A percentile compares a stretch with the other conserved stretches of the same genome.
Evolutionary conservation across 1,139 yeast genomes (phyloP).

Genomic region (Taphrina deformans): DNA sequence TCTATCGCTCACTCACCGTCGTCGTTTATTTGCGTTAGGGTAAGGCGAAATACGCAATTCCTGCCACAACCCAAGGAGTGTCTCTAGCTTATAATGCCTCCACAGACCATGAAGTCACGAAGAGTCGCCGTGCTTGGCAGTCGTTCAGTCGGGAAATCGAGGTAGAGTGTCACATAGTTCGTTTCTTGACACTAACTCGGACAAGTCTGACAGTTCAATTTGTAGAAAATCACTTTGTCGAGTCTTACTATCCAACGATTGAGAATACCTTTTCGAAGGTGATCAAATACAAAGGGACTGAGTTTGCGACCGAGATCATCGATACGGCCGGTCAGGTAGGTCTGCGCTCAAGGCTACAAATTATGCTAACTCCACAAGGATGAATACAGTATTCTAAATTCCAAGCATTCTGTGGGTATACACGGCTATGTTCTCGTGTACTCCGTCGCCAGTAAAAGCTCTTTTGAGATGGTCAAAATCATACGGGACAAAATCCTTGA

Average conservation of each 20-base stretch:
- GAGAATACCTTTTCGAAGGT: slow-evolving; percentile 83
- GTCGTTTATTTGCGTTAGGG: too few species aligned
- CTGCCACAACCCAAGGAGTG: too few species aligned
- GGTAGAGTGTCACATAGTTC: too few species aligned
- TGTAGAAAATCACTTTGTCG: slow-evolving; percentile 79
- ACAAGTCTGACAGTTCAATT: slow-evolving; percentile 77
- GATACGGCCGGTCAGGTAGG: slow-evolving; percentile 79
- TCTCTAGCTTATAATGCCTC: background rate
- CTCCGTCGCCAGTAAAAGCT: slow-evolving; percentile 74
- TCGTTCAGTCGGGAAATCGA: slow-evolving; percentile 69
- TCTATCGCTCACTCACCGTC: too few species aligned
- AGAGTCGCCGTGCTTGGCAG: slow-evolving; percentile 88
- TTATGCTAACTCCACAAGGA: too few species aligned
- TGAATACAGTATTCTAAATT: slow-evolving; percentile 80
- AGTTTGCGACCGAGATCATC: slow-evolving; percentile 78
- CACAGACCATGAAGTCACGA: slow-evolving; percentile 53
- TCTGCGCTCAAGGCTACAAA: background rate
- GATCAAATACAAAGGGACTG: slow-evolving; percentile 68
- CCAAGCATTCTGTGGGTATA: slow-evolving; percentile 77
- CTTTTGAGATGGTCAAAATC: slow-evolving; percentile 74
- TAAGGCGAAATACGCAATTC: too few species aligned
- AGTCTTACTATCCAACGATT: slow-evolving; percentile 87
- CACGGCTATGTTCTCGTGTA: slow-evolving; percentile 84
- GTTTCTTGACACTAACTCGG: background rate
- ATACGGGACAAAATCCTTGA: slow-evolving; percentile 83